A percentile compares a stretch with the other conserved stretches of the same genome.
Evolutionary conservation across 2,329 filamentous ascomycete genomes (phyloP).

Genomic region (Sphaerulina vaccinii): DNA sequence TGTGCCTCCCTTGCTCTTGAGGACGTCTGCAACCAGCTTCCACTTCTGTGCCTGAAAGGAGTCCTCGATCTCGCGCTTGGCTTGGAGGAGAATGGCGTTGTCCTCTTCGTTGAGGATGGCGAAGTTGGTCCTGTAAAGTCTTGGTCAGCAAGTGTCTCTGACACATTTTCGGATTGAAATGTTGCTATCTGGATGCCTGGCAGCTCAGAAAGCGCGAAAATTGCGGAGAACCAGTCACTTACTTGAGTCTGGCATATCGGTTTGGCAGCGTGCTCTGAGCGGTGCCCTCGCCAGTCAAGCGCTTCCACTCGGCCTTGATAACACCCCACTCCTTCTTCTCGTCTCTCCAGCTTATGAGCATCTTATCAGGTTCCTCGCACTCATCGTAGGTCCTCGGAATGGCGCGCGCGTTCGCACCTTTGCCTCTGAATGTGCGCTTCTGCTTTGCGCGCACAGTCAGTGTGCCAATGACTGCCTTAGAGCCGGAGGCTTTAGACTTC

Average conservation of each 20-base stretch:
- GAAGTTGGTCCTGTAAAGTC: conserved; percentile 39
- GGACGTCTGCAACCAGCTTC: conserved; percentile 37
- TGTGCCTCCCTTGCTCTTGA: conserved; percentile 35
- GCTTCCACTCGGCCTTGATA: conserved; percentile 30
- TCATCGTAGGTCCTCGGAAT: conserved; percentile 31
- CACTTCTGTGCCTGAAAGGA: conserved; percentile 43
- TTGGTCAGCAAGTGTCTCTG: not conserved
- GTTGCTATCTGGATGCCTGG: not conserved
- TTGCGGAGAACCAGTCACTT: not conserved
- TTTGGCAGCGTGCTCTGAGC: conserved; percentile 40
- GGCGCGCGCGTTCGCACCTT: conserved; percentile 8
- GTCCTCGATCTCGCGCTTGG: conserved; percentile 43
- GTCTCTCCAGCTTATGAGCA: conserved; percentile 33
- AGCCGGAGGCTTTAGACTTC: not conserved
- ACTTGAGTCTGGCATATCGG: conserved; percentile 36
- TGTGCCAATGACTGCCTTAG: not conserved
- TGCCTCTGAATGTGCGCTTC: conserved; percentile 14
- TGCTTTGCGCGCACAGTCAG: conserved; percentile 6
- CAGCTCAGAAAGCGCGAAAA: not conserved
- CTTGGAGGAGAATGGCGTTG: conserved; percentile 35
- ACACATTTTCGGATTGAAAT: not conserved
- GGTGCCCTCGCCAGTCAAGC: conserved; percentile 37
- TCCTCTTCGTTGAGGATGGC: conserved; percentile 36
- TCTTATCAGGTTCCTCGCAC: conserved; percentile 32
- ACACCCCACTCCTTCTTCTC: conserved; percentile 29